A percentile compares a stretch with the other conserved stretches of the same genome.
Evolutionary conservation across 768 basidiomycete species (phyloP).

Genomic region (Hydnomerulius pinastri): DNA sequence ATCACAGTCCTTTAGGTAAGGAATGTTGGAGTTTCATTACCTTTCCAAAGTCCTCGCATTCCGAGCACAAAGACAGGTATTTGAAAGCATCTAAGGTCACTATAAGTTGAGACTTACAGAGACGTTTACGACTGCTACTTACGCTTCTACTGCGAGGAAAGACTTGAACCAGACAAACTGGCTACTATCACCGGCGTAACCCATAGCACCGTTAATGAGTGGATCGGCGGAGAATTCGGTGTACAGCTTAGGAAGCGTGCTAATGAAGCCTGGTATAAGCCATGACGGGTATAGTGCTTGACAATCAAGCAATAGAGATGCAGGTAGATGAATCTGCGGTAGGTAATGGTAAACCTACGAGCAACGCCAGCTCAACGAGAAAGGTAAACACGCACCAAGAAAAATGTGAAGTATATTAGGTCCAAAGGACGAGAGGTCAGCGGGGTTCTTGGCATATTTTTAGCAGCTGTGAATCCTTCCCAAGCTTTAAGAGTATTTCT

Average conservation of each 20-base stretch:
- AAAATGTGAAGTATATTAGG: conserved; percentile 70
- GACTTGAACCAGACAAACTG: conserved; percentile 63
- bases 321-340: conserved; percentile 62
- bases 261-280: conserved; percentile 50
- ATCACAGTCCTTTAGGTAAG: background rate
- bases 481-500: background rate
- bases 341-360: background rate
- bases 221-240: conserved; percentile 66
- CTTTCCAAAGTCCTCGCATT: conserved; percentile 56
- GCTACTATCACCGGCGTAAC: conserved; percentile 35
- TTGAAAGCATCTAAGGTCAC: conserved; percentile 54
- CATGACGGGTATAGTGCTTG: conserved; percentile 63
- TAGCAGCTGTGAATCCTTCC: too few relatives aligned
- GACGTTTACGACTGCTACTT: too few relatives aligned
- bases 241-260: conserved; percentile 50
- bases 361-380: background rate
- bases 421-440: conserved; percentile 63
- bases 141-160: conserved; percentile 67
- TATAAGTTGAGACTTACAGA: background rate
- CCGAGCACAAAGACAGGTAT: conserved; percentile 79
- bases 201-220: conserved; percentile 54
- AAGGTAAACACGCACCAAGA: conserved; percentile 46
- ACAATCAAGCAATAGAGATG: conserved; percentile 69
- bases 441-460: conserved; percentile 27
- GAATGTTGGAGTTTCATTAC: conserved; percentile 31